These are phyloP conservation scores for Tillandsia fasciculata DNA, from an alignment of 176 grass and related monocot species.

Conservation along the genomic window DNA sequence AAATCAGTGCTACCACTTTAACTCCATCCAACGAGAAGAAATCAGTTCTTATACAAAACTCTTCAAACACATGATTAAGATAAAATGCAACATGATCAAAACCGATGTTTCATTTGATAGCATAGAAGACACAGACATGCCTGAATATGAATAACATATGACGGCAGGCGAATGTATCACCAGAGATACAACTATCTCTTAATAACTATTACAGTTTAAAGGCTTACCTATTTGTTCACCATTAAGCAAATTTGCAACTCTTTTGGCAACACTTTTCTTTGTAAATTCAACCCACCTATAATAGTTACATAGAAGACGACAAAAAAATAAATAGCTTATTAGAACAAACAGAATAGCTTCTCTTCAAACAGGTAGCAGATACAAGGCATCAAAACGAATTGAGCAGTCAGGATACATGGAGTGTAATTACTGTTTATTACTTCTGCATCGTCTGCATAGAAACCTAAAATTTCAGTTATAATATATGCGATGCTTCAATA, in stretches of 20 bases:
- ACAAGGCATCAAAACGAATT: background rate
- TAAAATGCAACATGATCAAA: background rate
- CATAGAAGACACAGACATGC: background rate
- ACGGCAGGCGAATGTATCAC: background rate
- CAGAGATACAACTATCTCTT: background rate
- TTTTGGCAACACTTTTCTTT: constrained; percentile 82
- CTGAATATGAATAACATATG: background rate
- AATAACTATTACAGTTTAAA: background rate
- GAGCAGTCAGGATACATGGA: background rate
- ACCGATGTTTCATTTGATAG: background rate
- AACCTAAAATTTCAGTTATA: no score
- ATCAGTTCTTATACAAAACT: no score
- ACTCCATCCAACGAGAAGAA: no score
- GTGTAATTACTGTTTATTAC: no score
- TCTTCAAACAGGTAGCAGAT: background rate
- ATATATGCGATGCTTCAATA: no score
- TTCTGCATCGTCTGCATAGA: no score
- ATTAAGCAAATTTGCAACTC: constrained; percentile 77
- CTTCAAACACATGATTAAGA: no score
- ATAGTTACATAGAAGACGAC: constrained; percentile 21
- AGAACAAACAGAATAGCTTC: background rate
- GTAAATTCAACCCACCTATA: constrained; percentile 92
- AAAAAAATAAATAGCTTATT: background rate
- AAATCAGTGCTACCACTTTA: no score
- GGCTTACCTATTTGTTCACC: constrained; percentile 87